Percentiles rank a stretch among this genome's conserved stretches.
Conservation (phyloP, 805 yeast species). For the Candida bentonensis region DNA sequence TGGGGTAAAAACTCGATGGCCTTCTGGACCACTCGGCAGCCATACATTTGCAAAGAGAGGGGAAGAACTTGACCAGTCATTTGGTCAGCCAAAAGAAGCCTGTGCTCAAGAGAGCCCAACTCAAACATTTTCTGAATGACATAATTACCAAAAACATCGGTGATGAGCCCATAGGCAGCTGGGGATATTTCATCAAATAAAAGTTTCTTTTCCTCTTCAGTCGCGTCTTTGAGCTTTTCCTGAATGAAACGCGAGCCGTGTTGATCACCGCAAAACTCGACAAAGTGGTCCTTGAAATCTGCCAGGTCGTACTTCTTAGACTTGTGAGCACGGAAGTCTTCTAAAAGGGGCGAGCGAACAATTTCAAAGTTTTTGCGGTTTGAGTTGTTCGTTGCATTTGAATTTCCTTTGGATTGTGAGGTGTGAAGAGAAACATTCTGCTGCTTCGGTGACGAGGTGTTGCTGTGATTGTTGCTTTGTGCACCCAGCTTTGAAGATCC, state of each 20-base stretch:
- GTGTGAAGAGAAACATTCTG: neutral
- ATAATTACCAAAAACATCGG: slow-evolving; percentile 96
- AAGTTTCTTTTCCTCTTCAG: slow-evolving; percentile 58
- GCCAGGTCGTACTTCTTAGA: slow-evolving; percentile 48
- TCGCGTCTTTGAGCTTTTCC: slow-evolving; percentile 57
- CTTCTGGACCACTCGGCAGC: slow-evolving; percentile 92
- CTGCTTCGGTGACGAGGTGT: neutral
- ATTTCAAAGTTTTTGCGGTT: slow-evolving; percentile 27
- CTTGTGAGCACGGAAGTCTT: slow-evolving; percentile 63
- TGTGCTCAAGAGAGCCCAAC: slow-evolving; percentile 58
- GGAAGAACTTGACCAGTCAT: slow-evolving; percentile 65
- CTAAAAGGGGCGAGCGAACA: slow-evolving; percentile 45
- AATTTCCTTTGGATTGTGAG: slow-evolving; percentile 7
- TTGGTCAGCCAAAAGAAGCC: slow-evolving; percentile 46
- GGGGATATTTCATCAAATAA: slow-evolving; percentile 75
- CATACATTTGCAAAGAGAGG: slow-evolving; percentile 88
- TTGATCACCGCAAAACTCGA: slow-evolving; percentile 90
- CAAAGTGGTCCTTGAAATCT: slow-evolving; percentile 74
- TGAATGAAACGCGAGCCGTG: slow-evolving; percentile 96
- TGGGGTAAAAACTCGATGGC: slow-evolving; percentile 64
- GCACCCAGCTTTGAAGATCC: neutral
- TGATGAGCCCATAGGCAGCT: slow-evolving; percentile 64
- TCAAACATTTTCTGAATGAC: slow-evolving; percentile 93
- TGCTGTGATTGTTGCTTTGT: neutral
- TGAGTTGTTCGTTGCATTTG: neutral